Evolutionary conservation across 768 basidiomycete species (phyloP).

Genomic region (Terana coerulea): DNA sequence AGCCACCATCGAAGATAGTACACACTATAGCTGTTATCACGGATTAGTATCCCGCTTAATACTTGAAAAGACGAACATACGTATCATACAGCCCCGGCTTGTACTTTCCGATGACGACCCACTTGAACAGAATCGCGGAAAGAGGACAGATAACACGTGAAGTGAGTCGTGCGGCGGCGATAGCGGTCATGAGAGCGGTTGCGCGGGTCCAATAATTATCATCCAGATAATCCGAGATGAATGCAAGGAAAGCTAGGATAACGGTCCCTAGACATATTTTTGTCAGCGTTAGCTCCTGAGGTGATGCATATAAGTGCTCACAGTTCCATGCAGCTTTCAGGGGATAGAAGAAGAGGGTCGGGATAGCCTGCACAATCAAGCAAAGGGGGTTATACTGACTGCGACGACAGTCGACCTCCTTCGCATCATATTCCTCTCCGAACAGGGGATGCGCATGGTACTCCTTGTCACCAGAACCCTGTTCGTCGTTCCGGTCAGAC

Average conservation of each 20-base stretch:
- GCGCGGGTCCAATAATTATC: conserved; percentile 33
- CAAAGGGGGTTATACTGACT: conserved; percentile 30
- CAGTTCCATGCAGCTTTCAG: conserved; percentile 42
- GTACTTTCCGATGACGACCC: conserved; percentile 43
- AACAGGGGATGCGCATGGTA: neutral
- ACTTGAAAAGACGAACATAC: conserved; percentile 27
- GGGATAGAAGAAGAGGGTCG: conserved; percentile 41
- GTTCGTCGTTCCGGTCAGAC: conserved; percentile 7
- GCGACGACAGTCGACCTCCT: neutral
- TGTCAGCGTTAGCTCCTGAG: neutral
- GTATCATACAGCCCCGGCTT: conserved; percentile 20
- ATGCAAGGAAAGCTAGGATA: conserved; percentile 36
- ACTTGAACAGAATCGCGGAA: conserved; percentile 40
- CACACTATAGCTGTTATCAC: no score
- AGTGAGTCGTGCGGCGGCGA: conserved; percentile 31
- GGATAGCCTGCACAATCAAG: conserved; percentile 39
- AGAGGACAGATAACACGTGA: conserved; percentile 36
- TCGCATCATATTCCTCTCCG: conserved; percentile 4
- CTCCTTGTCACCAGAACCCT: conserved; percentile 1
- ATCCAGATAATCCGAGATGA: conserved; percentile 27
- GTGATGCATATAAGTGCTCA: neutral
- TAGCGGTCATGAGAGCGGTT: conserved; percentile 31
- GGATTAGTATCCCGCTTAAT: no score
- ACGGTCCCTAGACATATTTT: conserved; percentile 22
- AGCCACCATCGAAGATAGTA: conserved; percentile 45